Evolutionary conservation across 495 filamentous ascomycete species (phyloP).

Genomic region (Penicillium ucsense): DNA sequence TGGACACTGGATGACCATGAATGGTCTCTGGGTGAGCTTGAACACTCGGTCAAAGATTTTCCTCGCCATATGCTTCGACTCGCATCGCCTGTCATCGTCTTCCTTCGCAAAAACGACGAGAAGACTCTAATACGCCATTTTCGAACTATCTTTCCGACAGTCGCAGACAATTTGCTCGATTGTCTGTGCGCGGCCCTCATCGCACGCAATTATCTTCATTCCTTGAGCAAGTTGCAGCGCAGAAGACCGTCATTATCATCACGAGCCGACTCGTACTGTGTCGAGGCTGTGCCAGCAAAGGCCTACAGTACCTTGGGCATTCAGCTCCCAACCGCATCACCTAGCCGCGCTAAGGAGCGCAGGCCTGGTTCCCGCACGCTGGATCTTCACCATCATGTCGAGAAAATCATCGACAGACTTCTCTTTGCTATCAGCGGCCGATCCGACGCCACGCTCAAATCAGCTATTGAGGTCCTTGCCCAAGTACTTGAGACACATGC

Average conservation of each 20-base stretch:
- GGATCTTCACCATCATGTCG: slow-evolving; percentile 27
- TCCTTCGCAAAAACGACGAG: slow-evolving; percentile 31
- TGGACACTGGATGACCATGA: slow-evolving; percentile 39
- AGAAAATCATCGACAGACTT: slow-evolving; percentile 32
- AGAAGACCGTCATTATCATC: slow-evolving; percentile 13
- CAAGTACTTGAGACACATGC: slow-evolving; percentile 34
- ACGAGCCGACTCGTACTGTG: slow-evolving; percentile 14
- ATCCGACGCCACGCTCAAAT: slow-evolving; percentile 28
- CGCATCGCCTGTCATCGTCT: slow-evolving; percentile 38
- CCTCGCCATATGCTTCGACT: slow-evolving; percentile 34
- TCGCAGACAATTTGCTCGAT: slow-evolving; percentile 45
- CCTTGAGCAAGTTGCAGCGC: slow-evolving; percentile 20
- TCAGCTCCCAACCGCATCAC: slow-evolving; percentile 18
- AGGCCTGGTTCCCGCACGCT: slow-evolving; percentile 21
- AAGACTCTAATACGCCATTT: slow-evolving; percentile 35
- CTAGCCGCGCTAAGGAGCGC: slow-evolving; percentile 22
- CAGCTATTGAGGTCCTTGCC: slow-evolving; percentile 31
- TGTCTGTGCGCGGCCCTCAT: slow-evolving; percentile 56
- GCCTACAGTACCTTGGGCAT: slow-evolving; percentile 28
- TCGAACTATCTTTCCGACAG: slow-evolving; percentile 47
- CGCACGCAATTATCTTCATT: slow-evolving; percentile 51
- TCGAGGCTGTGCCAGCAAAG: slow-evolving; percentile 29
- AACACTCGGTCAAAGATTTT: slow-evolving; percentile 32
- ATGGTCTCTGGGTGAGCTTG: slow-evolving; percentile 38
- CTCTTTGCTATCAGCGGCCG: slow-evolving; percentile 31